A percentile compares a stretch with the other conserved stretches of the same genome.
Conservation (phyloP, 2,329 filamentous ascomycete genomes). For the Grosmannia penicillata region DNA sequence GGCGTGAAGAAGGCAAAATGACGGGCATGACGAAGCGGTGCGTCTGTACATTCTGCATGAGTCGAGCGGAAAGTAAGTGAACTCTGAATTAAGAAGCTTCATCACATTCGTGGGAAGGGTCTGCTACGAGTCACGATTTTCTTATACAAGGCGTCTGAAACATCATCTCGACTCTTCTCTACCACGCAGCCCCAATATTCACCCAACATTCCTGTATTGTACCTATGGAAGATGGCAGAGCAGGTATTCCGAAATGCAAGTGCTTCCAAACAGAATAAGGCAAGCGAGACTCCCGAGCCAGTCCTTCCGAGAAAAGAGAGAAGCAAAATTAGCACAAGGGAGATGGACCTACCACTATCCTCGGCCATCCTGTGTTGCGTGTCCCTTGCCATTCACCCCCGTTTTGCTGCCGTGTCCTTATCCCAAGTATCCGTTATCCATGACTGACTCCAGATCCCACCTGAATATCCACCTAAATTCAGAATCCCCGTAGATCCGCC, state of each 20-base stretch:
- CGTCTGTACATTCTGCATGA: no score
- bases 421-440: neutral
- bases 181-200: no score
- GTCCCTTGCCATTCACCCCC: neutral
- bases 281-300: no score
- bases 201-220: constrained; percentile 12
- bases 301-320: neutral
- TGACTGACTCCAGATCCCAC: constrained; percentile 6
- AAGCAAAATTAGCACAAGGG: neutral
- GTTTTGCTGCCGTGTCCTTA: neutral
- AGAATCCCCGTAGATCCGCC: constrained; percentile 6
- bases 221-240: constrained; percentile 9
- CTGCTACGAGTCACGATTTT: no score
- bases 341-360: neutral
- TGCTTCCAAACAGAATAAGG: neutral
- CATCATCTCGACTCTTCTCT: no score
- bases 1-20: no score
- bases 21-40: no score
- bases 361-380: neutral
- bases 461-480: constrained; percentile 4
- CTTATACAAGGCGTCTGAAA: no score
- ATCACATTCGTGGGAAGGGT: no score
- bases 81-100: no score
- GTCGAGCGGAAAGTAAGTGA: no score
- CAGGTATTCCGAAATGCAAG: constrained; percentile 3